Evolutionary conservation across 2,329 filamentous ascomycete genomes (phyloP).

Genomic region (Sporothrix sp.): DNA sequence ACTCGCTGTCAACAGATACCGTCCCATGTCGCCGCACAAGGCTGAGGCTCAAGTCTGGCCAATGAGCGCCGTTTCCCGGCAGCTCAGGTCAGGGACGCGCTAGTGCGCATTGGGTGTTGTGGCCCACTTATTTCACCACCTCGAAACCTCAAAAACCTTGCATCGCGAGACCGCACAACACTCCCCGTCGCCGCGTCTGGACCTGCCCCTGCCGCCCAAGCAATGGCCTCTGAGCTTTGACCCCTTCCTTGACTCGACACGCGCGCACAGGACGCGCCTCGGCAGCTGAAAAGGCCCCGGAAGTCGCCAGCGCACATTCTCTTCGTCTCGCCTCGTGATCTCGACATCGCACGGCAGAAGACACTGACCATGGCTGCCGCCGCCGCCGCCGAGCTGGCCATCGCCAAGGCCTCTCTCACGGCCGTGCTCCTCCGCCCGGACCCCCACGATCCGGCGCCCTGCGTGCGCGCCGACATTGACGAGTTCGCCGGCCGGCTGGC

Average conservation of each 20-base stretch:
- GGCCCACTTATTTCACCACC: not conserved
- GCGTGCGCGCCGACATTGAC: slow-evolving; percentile 59
- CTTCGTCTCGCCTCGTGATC: no score
- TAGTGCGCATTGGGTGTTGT: not conserved
- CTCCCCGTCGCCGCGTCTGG: no score
- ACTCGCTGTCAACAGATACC: not conserved
- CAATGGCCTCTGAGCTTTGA: not conserved
- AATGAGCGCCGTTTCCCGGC: not conserved
- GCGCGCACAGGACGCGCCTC: no score
- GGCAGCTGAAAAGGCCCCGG: no score
- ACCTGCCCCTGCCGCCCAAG: no score
- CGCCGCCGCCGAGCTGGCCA: slow-evolving; percentile 59
- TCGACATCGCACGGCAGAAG: no score
- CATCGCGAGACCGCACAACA: not conserved
- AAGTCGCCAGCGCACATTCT: no score
- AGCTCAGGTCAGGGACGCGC: not conserved
- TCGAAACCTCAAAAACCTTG: not conserved
- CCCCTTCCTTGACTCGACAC: not conserved
- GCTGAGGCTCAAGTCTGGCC: not conserved
- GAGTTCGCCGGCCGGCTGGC: slow-evolving; percentile 58
- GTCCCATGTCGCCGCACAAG: not conserved
- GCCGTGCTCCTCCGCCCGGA: slow-evolving; percentile 66
- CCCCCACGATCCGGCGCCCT: slow-evolving; percentile 48
- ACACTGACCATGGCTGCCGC: not conserved
- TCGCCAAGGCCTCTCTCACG: slow-evolving; percentile 69